Base-by-base conservation (phyloP, 2,329 filamentous ascomycete genomes). In the Colletotrichum siamense region DNA sequence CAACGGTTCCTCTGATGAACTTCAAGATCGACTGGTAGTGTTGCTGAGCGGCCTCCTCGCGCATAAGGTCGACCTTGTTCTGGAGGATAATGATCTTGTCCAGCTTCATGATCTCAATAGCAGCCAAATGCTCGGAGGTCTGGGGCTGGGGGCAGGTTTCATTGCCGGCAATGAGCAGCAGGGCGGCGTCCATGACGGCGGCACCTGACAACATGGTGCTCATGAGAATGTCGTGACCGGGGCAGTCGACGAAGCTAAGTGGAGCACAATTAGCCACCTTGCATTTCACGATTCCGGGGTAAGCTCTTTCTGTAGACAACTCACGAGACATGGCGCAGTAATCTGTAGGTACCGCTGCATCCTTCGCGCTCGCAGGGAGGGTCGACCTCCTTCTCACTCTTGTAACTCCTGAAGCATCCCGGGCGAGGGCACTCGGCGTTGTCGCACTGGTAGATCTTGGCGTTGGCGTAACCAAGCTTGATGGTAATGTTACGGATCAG, bases 191-290 rank as follows among this genome's bases (percentile, higher is more conserved):
- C 97, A 99, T 99, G 91, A 99, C 97, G 79, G 97, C 97, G 82
- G 97, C 97, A 83, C 97, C 97, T 84, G 97, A 99, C 91, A 99
- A 94, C 97, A 99, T 99, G 82, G 97, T 99, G 88, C 96, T 99
- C 97, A 99, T 99, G 86, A 99, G 96, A 96, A 99, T 99, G 89
- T 99, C 97, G 95, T 99, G 97, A 87, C 97, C 97, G 73, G 97
- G 97, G 91, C 97, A 99, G 87, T 99, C 97, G 81, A 99, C 97
- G 85, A 99, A 99, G 18, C 95, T 96, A 80, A 69, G 81, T 22
- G 55, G 34, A 30, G 44, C 24, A 76, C 30, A 36, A 64, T 85
- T 73, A 85, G 82, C 78, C 69, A 69, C 62, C 15, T 18, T 69
- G 64, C 62, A 49, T 52, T 52, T 59, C 62, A 64, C 12, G 39